Evolutionary conservation across 2,329 filamentous ascomycete genomes (phyloP).

Genomic region (Bisporella sp.): DNA sequence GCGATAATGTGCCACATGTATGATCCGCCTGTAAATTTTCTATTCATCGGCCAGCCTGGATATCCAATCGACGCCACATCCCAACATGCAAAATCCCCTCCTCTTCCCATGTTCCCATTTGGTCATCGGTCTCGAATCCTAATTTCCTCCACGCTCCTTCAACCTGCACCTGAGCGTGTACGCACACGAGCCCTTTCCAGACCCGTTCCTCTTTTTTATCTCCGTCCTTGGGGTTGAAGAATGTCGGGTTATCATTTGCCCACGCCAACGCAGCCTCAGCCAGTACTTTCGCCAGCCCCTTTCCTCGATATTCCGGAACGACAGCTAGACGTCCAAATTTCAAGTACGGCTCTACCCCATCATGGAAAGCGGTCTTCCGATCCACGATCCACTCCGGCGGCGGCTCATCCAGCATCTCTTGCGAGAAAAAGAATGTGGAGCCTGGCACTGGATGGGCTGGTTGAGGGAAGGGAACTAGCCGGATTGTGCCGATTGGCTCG

Average conservation of each 20-base stretch:
- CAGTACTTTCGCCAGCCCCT: constrained; percentile 57
- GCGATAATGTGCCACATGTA: too few relatives aligned
- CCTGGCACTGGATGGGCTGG: constrained; percentile 49
- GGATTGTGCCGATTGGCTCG: constrained; percentile 23
- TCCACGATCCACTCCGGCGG: constrained; percentile 16
- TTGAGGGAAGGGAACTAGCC: constrained; percentile 55
- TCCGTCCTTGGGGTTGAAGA: constrained; percentile 39
- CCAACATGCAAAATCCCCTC: constrained; percentile 81
- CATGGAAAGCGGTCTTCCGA: constrained; percentile 41
- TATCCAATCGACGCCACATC: constrained; percentile 58
- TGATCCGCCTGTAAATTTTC: too few relatives aligned
- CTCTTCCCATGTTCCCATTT: constrained; percentile 73
- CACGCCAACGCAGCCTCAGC: constrained; percentile 62
- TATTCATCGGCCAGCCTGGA: constrained; percentile 10
- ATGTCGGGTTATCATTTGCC: constrained; percentile 52
- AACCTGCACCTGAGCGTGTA: constrained; percentile 70
- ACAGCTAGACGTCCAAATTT: constrained; percentile 78
- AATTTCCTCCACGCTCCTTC: constrained; percentile 59
- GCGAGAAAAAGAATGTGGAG: constrained; percentile 10
- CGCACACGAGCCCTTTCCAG: constrained; percentile 71
- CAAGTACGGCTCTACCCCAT: constrained; percentile 67
- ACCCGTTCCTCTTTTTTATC: constrained; percentile 40
- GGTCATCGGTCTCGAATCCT: constrained; percentile 69
- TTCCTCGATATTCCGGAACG: constrained; percentile 41
- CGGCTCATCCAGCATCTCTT: constrained; percentile 12